Evolutionary conservation across 2,329 filamentous ascomycete species (phyloP), one percentile per base, ranked within the genome.

Genomic region (Penicillium sp.): DNA sequence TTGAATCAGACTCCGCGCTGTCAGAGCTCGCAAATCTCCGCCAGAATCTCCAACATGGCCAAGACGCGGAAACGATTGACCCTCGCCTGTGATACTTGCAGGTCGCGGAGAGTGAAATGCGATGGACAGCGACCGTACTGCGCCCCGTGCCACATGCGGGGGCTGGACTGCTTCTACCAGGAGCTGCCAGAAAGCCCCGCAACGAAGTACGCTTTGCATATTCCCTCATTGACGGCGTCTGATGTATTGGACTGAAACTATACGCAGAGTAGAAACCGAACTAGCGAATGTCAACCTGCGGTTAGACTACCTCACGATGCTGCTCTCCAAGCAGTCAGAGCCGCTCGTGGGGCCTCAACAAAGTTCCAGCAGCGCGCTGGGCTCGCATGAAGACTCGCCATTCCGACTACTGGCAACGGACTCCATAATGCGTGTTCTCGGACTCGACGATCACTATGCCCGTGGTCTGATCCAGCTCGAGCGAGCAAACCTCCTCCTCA

Each of bases 101-200:
- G 69, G 15, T 64, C 64, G 26, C 58, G 67, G 58, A 63, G 69
- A 44, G 69, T 67, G 35, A 71, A 70, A 61, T 71, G 69, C 60
- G 69, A 71, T 51, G 63, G 63, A 9, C 64, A 64, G 23, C 66
- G 62, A 50, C 69, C 69, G 41, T 46, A 53, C 7, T 71, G 69
- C 60, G 56, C 58, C 44, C 67, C 62, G 21, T 71, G 69, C 47
- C 61, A 59, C n/a, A 57, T 44, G n/a, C 67, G 63, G 49, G 63
- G 55, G 13, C 48, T 70, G 21, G 48, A 50, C 15, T 67, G 65
- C 52, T 47, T 46, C 23, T 64, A 60, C 50, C 58, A 60, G 31
- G 38, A 52, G 51, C 58, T 26, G 26, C 58, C 58, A 41, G 4
- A 23, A 21, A 48, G 46, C 46, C 46, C 46, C 3, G 11, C 46